These are phyloP conservation scores for Asterochloris sp. DNA, from an alignment of 139 green algal genomes.

Conservation along the genomic window DNA sequence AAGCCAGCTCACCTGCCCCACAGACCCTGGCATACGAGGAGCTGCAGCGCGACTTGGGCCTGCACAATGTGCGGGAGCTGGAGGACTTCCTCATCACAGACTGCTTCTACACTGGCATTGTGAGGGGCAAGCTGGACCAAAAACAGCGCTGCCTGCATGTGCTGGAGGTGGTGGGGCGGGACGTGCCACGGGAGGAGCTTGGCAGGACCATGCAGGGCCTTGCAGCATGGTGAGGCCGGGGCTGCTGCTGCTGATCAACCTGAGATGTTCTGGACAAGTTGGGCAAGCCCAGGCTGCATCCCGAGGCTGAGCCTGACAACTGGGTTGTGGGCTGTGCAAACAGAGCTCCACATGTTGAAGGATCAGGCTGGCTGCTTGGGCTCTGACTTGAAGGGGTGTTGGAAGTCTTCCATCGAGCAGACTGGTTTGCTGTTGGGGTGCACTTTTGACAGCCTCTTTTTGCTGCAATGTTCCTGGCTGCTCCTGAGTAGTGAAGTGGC, in stretches of 20 bases:
- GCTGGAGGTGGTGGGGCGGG: conserved; percentile 12
- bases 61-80: conserved; percentile 73
- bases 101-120: conserved; percentile 80
- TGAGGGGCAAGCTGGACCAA: conserved; percentile 81
- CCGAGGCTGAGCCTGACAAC: too few relatives aligned
- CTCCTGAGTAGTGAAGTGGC: too few relatives aligned
- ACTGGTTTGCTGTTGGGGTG: too few relatives aligned
- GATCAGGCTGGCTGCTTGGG: too few relatives aligned
- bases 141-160: conserved; percentile 45
- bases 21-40: conserved; percentile 62
- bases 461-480: too few relatives aligned
- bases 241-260: neutral
- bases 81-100: conserved; percentile 91
- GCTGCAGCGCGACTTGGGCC: conserved; percentile 59
- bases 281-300: too few relatives aligned
- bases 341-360: too few relatives aligned
- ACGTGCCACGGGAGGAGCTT: conserved; percentile 1
- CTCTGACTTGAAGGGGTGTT: too few relatives aligned
- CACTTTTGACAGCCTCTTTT: too few relatives aligned
- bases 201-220: neutral
- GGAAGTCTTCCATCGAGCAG: too few relatives aligned
- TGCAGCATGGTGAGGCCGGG: neutral
- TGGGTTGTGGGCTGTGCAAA: too few relatives aligned
- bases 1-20: neutral
- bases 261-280: too few relatives aligned